phyloP scores from a whole-genome alignment of 1,284 basidiomycete genomes.

The Cystobasidium slooffiae region DNA sequence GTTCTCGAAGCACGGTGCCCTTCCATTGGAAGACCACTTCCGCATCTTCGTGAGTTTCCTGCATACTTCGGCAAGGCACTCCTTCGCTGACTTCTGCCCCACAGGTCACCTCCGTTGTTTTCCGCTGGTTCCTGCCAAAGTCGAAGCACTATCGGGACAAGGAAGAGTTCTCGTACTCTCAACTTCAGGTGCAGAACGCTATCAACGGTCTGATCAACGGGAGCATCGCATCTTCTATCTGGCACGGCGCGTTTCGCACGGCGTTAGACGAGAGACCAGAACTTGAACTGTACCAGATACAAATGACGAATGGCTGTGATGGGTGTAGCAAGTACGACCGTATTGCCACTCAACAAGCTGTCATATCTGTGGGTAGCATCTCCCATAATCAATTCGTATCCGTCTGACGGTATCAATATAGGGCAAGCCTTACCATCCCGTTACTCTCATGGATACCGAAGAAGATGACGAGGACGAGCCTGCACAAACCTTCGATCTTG shows the following conservation, averaged over 20 bases:
- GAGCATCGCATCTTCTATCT: slow-evolving; percentile 29
- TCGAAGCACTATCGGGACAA: slow-evolving; percentile 14
- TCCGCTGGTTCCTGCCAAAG: slow-evolving; percentile 26
- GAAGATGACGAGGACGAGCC: slow-evolving; percentile 15
- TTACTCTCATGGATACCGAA: slow-evolving; percentile 14
- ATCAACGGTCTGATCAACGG: slow-evolving; percentile 32
- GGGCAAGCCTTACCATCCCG: slow-evolving; percentile 30
- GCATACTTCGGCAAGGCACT: not conserved
- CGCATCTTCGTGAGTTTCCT: slow-evolving; percentile 16
- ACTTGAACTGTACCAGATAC: slow-evolving; percentile 2
- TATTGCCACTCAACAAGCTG: slow-evolving; percentile 22
- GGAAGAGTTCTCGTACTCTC: slow-evolving; percentile 21
- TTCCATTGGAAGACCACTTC: slow-evolving; percentile 31
- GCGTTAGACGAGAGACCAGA: slow-evolving; percentile 30
- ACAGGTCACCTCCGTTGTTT: slow-evolving; percentile 34
- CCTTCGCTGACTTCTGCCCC: not conserved
- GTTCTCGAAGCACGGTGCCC: slow-evolving; percentile 14
- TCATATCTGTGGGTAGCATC: not conserved
- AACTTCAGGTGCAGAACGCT: slow-evolving; percentile 20
- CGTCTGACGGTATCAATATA: not conserved
- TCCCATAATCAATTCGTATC: not conserved
- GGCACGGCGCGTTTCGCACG: slow-evolving; percentile 23
- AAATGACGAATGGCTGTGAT: slow-evolving; percentile 16
- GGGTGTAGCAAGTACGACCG: slow-evolving; percentile 38
- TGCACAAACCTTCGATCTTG: slow-evolving; percentile 21